Evolutionary conservation across 23 red algal species (phyloP), one percentile per base, ranked within the genome.

Genomic region (Gracilaria caudata): DNA sequence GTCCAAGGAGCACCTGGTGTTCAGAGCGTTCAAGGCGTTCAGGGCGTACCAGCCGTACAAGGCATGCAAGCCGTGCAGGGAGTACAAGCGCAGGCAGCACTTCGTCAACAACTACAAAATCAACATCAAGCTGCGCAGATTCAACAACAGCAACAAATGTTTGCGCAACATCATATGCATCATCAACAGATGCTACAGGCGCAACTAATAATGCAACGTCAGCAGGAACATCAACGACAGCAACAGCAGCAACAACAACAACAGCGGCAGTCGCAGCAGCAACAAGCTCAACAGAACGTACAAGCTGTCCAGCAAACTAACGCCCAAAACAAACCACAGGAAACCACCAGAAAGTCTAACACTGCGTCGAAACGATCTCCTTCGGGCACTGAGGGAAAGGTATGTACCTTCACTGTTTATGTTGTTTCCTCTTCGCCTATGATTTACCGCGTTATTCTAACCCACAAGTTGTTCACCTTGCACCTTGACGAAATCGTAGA

Each of bases 211-310:
- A 25, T 54, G 51, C 73, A 90, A 44, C 86, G 68, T 2, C 73
- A 68, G 26, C 53, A 41, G 25, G 49, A 90, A 30, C 75, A 80
- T 19, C 74, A 64, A 21, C 73, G 68, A 7, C 54, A 21, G 30
- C 73, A 74, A 55, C 65, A 71, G 23, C 82, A 86, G 25, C 82
- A 86, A 23, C 70, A 77, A 34, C 70, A 39, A 19, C 86, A 71
- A 41, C 41, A 35, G 25, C 41, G 24, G 68, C 54, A 25, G 13
- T 72, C 60, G 32, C 84, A 88, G 79, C 71, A 44, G 24, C 88
- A 75, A 17, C 46, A 46, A 30, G 23, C 36, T 25, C 58, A 28
- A 20, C 65, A 57, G 20, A 8, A 29, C 23, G 33, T 46, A 17
- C 70, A 74, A 49, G 47, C 13, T 25, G 32, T 60, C 3, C 41